phyloP scores from a whole-genome alignment of 192 early-diverging fungal genomes.

The Podochytrium sp. region DNA sequence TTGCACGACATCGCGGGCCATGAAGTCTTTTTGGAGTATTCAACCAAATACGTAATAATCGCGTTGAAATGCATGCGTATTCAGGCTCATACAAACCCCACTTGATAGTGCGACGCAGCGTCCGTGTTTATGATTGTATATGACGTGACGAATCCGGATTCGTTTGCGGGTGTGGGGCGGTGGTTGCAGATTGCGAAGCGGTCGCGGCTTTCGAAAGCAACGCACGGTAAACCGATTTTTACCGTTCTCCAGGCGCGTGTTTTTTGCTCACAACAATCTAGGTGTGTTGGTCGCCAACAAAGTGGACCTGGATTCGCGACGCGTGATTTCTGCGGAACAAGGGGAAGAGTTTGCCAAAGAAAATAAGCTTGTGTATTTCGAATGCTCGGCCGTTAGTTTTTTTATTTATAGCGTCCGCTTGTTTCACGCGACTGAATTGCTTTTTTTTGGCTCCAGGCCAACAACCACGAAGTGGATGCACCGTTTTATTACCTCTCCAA shows the following conservation, averaged over 20 bases:
- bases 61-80: background rate
- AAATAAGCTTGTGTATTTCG: conserved; percentile 49
- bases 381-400: conserved; percentile 48
- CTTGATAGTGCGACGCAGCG: conserved; percentile 37
- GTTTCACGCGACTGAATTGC: background rate
- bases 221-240: conserved; percentile 23
- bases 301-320: conserved; percentile 39
- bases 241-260: background rate
- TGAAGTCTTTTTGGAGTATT: conserved; percentile 36
- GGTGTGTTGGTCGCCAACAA: conserved; percentile 56
- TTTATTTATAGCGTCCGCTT: background rate
- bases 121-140: conserved; percentile 46
- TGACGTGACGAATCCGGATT: conserved; percentile 51
- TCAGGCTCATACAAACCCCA: background rate
- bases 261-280: no score
- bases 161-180: conserved; percentile 43
- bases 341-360: conserved; percentile 52
- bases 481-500: conserved; percentile 56
- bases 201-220: conserved; percentile 30
- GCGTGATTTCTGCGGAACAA: conserved; percentile 42
- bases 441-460: conserved; percentile 29
- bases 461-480: conserved; percentile 51
- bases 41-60: conserved; percentile 21
- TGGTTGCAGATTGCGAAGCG: conserved; percentile 49
- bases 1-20: conserved; percentile 50